Conservation (phyloP, 306 rosid genomes). For the Arachis hypogaea region DNA sequence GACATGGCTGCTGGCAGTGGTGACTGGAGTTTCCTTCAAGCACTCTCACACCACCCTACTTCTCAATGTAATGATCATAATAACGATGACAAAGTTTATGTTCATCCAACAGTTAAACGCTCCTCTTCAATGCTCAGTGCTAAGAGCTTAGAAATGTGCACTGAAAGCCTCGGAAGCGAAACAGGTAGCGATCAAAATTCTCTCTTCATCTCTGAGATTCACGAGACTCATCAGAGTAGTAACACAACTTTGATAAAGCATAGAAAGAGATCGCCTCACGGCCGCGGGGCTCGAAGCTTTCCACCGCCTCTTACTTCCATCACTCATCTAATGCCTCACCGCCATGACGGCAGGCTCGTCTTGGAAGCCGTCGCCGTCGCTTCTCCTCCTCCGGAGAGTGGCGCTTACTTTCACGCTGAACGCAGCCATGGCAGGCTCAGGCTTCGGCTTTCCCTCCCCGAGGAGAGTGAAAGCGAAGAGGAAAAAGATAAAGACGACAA, state of each 20-base stretch:
- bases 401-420: slow-evolving; percentile 59
- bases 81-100: slow-evolving; percentile 48
- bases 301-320: slow-evolving; percentile 85
- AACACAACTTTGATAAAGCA: no score
- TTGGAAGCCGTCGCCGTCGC: slow-evolving; percentile 48
- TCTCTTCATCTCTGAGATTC: slow-evolving; percentile 33
- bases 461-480: background rate
- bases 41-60: slow-evolving; percentile 35
- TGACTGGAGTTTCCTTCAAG: slow-evolving; percentile 55
- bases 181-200: slow-evolving; percentile 59
- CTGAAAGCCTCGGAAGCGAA: slow-evolving; percentile 82
- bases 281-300: slow-evolving; percentile 36
- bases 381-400: slow-evolving; percentile 38
- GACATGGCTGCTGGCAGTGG: slow-evolving; percentile 16
- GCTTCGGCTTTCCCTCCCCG: slow-evolving; percentile 14
- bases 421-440: slow-evolving; percentile 72
- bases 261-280: slow-evolving; percentile 23
- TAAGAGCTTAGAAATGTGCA: slow-evolving; percentile 85
- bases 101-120: slow-evolving; percentile 60
- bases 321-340: slow-evolving; percentile 60
- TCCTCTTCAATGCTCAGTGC: slow-evolving; percentile 60
- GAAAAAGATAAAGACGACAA: background rate
- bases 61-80: background rate
- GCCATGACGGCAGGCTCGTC: slow-evolving; percentile 80
- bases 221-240: background rate